phyloP scores from a whole-genome alignment of 2,329 filamentous ascomycete genomes.

The Colletotrichum lini region DNA sequence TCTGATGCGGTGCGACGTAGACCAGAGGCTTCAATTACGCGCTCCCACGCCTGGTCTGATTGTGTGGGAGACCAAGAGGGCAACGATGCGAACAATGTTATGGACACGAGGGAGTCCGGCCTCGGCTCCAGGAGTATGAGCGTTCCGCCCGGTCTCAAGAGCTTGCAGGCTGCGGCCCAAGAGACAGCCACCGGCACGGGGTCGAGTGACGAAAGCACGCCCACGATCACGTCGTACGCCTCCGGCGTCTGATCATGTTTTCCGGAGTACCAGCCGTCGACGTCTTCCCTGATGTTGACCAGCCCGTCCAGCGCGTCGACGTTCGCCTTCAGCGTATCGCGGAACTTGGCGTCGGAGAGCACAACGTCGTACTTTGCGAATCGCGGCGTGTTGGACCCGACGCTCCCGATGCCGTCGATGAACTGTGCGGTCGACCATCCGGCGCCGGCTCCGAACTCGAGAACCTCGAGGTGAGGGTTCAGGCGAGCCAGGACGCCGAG shows the following conservation, averaged over 20 bases:
- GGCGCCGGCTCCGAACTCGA: conserved; percentile 3
- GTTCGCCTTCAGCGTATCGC: neutral
- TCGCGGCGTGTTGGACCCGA: neutral
- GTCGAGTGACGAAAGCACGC: conserved; percentile 1
- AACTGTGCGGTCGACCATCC: neutral
- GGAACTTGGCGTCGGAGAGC: neutral
- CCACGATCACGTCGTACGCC: conserved; percentile 3
- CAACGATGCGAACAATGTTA: neutral
- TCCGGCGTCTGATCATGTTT: neutral
- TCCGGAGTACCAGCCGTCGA: conserved; percentile 1
- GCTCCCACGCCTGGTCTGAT: neutral
- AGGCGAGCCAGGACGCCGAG: neutral
- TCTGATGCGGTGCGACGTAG: neutral
- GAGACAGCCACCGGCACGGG: neutral
- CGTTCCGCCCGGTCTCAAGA: neutral
- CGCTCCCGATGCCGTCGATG: neutral
- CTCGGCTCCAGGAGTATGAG: neutral
- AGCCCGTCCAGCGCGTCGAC: neutral
- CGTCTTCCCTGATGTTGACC: neutral
- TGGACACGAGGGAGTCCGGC: conserved; percentile 3
- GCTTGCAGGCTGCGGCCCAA: neutral
- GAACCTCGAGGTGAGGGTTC: conserved; percentile 4
- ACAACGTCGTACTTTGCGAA: conserved; percentile 1
- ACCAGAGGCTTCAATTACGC: neutral
- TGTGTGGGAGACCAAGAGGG: conserved; percentile 9